Base-by-base conservation (phyloP, 495 filamentous ascomycete species). In the Podospora appendiculata region DNA sequence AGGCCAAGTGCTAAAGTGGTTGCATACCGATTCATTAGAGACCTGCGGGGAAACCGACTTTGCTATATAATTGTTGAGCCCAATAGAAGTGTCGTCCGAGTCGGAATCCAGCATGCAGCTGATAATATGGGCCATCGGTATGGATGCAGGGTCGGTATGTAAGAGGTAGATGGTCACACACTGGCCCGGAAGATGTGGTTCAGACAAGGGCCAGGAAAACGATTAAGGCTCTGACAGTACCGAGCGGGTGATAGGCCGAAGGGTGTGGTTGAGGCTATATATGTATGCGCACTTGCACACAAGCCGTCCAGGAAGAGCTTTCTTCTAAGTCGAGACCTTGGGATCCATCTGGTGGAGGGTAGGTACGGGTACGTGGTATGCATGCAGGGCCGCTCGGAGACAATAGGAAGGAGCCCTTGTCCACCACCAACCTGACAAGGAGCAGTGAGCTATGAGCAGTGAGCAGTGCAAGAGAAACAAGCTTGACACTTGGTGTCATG, bases 121-220 rank as follows among this genome's bases (percentile, higher is more conserved):
- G 50, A 66, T 73, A 64, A 77, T 77, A 67, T 77, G 74, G 57
- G 70, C 67, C 74, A 77, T 77, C 65, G 60, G 59, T 51, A 43
- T 48, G 49, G 58, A 60, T 40, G 42, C 55, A 48, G 54, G 61
- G 60, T 41, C 43, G 52, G 46, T 54, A 39, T 50, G 59, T 68
- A 58, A 59, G 64, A 66, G 64, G 54, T 59, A 55, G 47, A 70
- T 55, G 45, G 40, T 55, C 51, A 56, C 51, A 56, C 57, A 56
- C 62, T 60, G 58, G 13, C 54, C 58, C 59, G 54, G 64, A 54
- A 54, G 56, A 54, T 57, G 53, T 48, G 59, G 34, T 61, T 48
- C 59, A 56, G 57, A 38, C 50, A 54, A 58, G 58, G 54, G 57
- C 59, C 59, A 60, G 57, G 55, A 57, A 54, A 44, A 53, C 47